Evolutionary conservation across 2,329 filamentous ascomycete genomes (phyloP), one percentile per base, ranked within the genome.

Genomic region (Cryphonectria parasitica): DNA sequence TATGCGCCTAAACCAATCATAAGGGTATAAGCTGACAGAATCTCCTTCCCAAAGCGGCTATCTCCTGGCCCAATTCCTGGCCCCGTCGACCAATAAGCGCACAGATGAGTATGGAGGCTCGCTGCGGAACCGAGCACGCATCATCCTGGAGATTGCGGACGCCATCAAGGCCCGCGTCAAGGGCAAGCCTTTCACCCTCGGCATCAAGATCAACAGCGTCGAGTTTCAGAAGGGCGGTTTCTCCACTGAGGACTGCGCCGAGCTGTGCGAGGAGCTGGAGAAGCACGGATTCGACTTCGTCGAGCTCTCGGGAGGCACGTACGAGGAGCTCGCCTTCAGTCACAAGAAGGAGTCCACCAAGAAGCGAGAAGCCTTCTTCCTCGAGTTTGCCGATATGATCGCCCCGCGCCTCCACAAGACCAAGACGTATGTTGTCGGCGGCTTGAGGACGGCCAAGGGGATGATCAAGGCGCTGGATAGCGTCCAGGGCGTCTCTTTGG

Each of bases 191-290:
- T 84, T 78, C 75, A 85, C 88, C 74, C 73, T 89, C 15, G 82
- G 84, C 61, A 87, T 89, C 78, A 89, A 90, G 80, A 79, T 89
- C 73, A 89, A 89, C 80, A 82, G 79, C n/a, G 85, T 87, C 63
- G 85, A 87, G 75, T 87, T 87, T 78, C 84, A 87, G 73, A 82
- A 83, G 22, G 81, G 83, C 36, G 86, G 86, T 0, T 84, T 88
- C 45, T 79, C 80, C 62, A 79, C 85, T 1, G 83, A 85, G 11
- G 87, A 89, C 72, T 84, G 85, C 1, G 80, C 79, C 41, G 75
- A 82, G 41, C 78, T 89, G 69, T 85, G 83, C 77, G 77, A 80
- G 60, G 76, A 83, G 31, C 79, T 88, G 1, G 85, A 89, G 75
- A 76, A 80, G 64, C 82, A 84, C 71, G 78, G 77, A 10, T 87